Evolutionary conservation across 1,284 basidiomycete genomes (phyloP), one percentile per base, ranked within the genome.

Genomic region (Hypsizygus ulmarius): DNA sequence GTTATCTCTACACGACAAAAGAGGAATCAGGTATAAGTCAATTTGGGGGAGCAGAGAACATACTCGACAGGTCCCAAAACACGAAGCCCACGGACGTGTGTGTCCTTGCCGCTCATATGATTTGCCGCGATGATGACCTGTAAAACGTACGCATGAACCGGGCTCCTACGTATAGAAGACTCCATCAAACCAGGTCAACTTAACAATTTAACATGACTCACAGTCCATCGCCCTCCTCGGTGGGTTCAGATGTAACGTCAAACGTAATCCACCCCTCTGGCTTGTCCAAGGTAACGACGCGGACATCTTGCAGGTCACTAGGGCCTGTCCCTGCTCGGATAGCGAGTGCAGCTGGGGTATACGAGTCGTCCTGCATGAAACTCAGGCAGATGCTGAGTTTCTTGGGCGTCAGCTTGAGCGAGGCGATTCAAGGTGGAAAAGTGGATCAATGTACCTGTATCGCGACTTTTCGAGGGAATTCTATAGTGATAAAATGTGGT

Each of bases 71-170:
- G 90, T 0, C 94, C 96, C 51, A 93, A 84, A 16, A 98, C 79
- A 44, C 80, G 82, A 35, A 99, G 67, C 1, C 94, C 93, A 14
- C 97, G 82, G 11, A 99, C 89, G 68, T 99, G 97, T 7, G 97
- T 99, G 68, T 99, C 97, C 66, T 99, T 99, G 3, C 97, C 97
- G 59, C 96, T 97, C 79, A 97, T 87, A 63, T 99, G 94, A 63
- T 99, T 99, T 15, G 90, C 86, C 15, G 94, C 75, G 45, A 99
- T 82, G 50, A 95, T 86, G 27, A 99, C 77, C 61, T 98, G 94
- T 3, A 99, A 68, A 9, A 97, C 81, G 64, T 96, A 95, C 1
- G 91, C 90, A 54, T 89, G 83, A 9, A 98, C 79, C 0, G 93
- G 86, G 62, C 88, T 89, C 49, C 93, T 96, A 58, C 14, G 2